Evolutionary conservation across 768 basidiomycete species (phyloP).

Genomic region (Leccinum pellstonianum): DNA sequence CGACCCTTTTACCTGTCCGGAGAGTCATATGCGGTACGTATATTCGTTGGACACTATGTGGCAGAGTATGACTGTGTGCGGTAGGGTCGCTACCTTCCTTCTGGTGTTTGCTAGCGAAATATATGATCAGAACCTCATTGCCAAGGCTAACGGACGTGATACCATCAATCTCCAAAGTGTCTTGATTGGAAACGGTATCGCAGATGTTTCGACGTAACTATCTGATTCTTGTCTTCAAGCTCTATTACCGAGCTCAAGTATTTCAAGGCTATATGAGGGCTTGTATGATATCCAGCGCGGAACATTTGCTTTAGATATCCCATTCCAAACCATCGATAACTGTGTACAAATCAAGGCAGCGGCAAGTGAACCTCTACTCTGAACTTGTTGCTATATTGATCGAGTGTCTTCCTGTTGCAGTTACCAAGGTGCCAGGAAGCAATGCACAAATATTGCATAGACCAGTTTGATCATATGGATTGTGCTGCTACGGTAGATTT

Average conservation of each 20-base stretch:
- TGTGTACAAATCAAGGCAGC: too few relatives aligned
- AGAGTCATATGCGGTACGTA: constrained; percentile 66
- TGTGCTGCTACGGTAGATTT: too few relatives aligned
- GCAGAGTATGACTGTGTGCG: not conserved
- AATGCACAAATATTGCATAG: too few relatives aligned
- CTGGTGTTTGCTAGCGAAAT: constrained; percentile 70
- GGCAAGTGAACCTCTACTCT: too few relatives aligned
- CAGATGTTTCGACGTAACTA: constrained; percentile 49
- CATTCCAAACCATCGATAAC: too few relatives aligned
- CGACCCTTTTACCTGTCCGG: constrained; percentile 71
- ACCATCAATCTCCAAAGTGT: constrained; percentile 66
- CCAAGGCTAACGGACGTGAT: constrained; percentile 48
- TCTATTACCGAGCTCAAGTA: constrained; percentile 14
- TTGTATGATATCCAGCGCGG: too few relatives aligned
- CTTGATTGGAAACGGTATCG: constrained; percentile 72
- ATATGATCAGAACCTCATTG: constrained; percentile 63
- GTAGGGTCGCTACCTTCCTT: constrained; percentile 66
- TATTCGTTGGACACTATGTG: not conserved
- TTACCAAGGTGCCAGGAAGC: too few relatives aligned
- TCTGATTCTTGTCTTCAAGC: not conserved
- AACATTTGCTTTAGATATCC: too few relatives aligned
- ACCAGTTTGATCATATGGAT: too few relatives aligned
- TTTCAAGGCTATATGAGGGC: too few relatives aligned
- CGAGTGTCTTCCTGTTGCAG: too few relatives aligned
- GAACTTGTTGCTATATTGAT: too few relatives aligned